Base-by-base conservation (phyloP, 169 alveolate genomes). In the Cystoisospora suis region DNA sequence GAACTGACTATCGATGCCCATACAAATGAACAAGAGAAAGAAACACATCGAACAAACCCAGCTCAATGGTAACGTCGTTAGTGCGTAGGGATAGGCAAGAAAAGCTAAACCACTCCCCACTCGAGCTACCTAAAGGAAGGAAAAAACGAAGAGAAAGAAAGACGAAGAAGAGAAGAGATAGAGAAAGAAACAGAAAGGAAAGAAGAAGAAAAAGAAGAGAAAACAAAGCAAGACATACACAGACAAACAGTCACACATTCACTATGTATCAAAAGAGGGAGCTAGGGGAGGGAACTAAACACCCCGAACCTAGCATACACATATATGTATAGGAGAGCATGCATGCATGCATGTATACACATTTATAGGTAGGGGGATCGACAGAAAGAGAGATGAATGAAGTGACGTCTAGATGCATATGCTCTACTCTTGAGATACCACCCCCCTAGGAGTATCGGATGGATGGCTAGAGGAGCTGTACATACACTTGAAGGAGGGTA, bases 81-180 rank as follows among this genome's bases (percentile, higher is more conserved):
- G 81, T 5, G 56, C 81, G 53, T 4, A 32, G 32, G 81, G 81
- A 15, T 72, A 72, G 36, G 53, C 81, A 4, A 72, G 36, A 53
- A 72, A 72, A 27, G 44, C 81, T 34, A 72, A n/a, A 3, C 81
- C 81, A 53, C 81, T 72, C 34, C 81, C 81, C 32, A 38, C 81
- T 1, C 81, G 81, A 12, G 81, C 81, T 6, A 72, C 81, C 81
- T 72, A 56, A 72, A 72, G 45, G 1, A 6, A 34, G 46, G 53
- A 34, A 17, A 40, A 34, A 34, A 17, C 29, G 29, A 20, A 1
- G 80, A 27, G 53, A 38, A 38, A 3, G 46, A 70, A 6, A 23
- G 9, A n/a, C 42, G 81, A 6, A n/a, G 81, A n/a, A n/a, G 81
- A 36, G 58, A 3, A 12, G 83, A 38, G 45, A 36, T 53, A 36